phyloP scores from a whole-genome alignment of 345 rosid genomes.

The rapeseed (Brassica napus) region Da-Ae NC_063440.1:25588501-25589000 shows the following conservation, averaged over 20 bases:
- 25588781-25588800: slow-evolving; percentile 38
- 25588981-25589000: neutral
- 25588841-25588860: slow-evolving; percentile 39
- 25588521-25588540: neutral
- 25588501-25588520: neutral
- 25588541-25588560: neutral
- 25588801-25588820: slow-evolving; percentile 26
- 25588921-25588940: neutral
- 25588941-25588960: neutral
- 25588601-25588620: neutral
- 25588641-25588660: neutral
- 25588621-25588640: neutral
- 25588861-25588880: slow-evolving; percentile 15
- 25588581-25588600: neutral
- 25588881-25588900: neutral
- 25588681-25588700: neutral
- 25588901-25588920: neutral
- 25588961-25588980: neutral
- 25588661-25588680: neutral
- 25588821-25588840: slow-evolving; percentile 33
- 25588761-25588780: slow-evolving; percentile 34
- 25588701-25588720: slow-evolving; percentile 6
- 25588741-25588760: slow-evolving; percentile 11
- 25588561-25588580: neutral
- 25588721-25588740: slow-evolving; percentile 20